Percentiles rank a stretch among this genome's conserved stretches.
Evolutionary conservation across 1,139 yeast species (phyloP).

Genomic region (Diutina neorugosa): DNA sequence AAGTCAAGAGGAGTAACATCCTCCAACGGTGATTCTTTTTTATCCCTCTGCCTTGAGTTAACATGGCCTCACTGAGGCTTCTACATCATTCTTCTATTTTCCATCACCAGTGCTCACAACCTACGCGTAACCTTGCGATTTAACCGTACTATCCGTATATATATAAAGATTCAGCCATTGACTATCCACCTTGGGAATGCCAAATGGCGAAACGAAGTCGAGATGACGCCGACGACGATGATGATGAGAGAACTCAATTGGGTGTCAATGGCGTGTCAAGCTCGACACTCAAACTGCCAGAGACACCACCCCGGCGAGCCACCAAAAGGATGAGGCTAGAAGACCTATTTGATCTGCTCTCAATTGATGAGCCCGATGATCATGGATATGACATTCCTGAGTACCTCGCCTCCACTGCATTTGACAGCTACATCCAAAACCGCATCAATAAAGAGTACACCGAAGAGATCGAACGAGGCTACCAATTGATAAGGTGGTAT

Average conservation of each 20-base stretch:
- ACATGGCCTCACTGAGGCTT: neutral
- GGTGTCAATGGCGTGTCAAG: neutral
- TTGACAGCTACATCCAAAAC: neutral
- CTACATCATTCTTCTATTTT: neutral
- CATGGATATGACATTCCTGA: neutral
- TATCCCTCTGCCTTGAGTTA: fast-evolving
- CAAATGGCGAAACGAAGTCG: neutral
- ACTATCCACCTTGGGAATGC: neutral
- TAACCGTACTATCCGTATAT: neutral
- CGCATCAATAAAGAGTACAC: neutral
- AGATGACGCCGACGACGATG: neutral
- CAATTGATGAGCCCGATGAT: neutral
- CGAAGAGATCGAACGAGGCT: neutral
- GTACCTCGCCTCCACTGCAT: neutral
- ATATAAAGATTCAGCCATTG: neutral
- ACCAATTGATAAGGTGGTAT: neutral
- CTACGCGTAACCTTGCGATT: neutral
- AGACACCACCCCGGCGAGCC: neutral
- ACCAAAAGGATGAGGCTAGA: neutral
- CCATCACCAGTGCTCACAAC: neutral
- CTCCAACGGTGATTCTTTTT: neutral
- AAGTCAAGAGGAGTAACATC: neutral
- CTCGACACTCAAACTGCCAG: neutral
- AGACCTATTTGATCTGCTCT: neutral
- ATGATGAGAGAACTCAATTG: neutral